Evolutionary conservation across 2,329 filamentous ascomycete genomes (phyloP).

Genomic region (Pseudonectria buxi): DNA sequence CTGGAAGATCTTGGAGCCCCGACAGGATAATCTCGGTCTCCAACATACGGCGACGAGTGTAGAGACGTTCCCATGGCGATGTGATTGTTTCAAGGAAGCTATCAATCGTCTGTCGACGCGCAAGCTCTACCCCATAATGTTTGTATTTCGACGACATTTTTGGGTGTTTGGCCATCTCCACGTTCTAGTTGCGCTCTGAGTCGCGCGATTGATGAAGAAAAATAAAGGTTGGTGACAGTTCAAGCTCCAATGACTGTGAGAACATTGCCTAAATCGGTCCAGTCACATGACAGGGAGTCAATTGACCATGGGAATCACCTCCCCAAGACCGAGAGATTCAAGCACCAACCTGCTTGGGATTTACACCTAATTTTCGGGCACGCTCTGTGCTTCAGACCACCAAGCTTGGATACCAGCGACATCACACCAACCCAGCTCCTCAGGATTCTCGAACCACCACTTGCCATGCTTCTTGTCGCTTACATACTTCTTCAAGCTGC

Average conservation of each 20-base stretch:
- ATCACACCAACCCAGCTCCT: conserved; percentile 43
- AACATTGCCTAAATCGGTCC: no score
- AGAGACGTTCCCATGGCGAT: conserved; percentile 22
- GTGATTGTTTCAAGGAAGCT: conserved; percentile 14
- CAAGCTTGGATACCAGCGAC: conserved; percentile 37
- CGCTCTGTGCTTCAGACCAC: conserved; percentile 32
- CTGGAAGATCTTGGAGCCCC: conserved; percentile 20
- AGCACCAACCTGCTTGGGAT: no score
- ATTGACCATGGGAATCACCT: no score
- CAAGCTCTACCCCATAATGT: no score
- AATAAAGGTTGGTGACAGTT: no score
- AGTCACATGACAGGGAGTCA: no score
- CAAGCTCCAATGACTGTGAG: no score
- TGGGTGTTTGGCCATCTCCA: no score
- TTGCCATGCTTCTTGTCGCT: conserved; percentile 28
- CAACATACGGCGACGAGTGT: conserved; percentile 16
- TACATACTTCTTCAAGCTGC: conserved; percentile 38
- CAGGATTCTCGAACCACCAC: conserved; percentile 49
- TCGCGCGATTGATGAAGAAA: no score
- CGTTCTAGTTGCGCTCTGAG: no score
- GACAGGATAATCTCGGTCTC: conserved; percentile 12
- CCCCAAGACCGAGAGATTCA: no score
- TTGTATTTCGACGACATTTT: no score
- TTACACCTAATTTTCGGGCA: background rate
- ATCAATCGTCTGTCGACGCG: conserved; percentile 10